Evolutionary conservation across 768 basidiomycete genomes (phyloP), one percentile per base, ranked within the genome.

Genomic region (Suillus weaverae): DNA sequence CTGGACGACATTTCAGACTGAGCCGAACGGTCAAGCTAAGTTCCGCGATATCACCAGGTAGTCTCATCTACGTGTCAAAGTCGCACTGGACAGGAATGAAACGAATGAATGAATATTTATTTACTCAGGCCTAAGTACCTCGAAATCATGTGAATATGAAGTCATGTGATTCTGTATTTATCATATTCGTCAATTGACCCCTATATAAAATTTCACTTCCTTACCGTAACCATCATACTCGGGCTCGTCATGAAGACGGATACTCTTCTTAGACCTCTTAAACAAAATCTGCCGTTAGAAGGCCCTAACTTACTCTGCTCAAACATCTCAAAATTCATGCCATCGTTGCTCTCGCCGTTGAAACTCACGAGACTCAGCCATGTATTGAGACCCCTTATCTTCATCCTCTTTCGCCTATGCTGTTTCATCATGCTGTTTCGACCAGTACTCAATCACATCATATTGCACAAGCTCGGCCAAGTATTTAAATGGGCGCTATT

Each of bases 381-480:
- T 38, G 26, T 41, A 10, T 20, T 59, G 26, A 59, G 16, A 26
- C 57, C 57, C 26, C 10, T 59, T 9, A 6, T 59, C 57, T 59
- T 59, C 39, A 41, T 59, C 38, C 57, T 59, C 30, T 41, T 41
- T 4, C 57, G 26, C 18, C 39, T 59, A 41, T 59, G 39, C 18
- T 30, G 26, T 41, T 39, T 30, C 26, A 59, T 59, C 38, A 59
- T 59, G 18, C 26, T 41, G 5, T 39, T 59, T 3, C 57, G 26
- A 30, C 57, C 56, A 26, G 10, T 30, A 59, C 18, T 41, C 22
- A 30, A 56, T 22, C 55, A 26, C 26, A 18, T 59, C 38, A 41
- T 41, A 41, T 59, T 59, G 18, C 39, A 30, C 57, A 59, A 41
- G 39, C 39, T 59, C 26, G 38, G 57, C 5, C 57, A 59, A 59